phyloP scores from a whole-genome alignment of 2,329 filamentous ascomycete genomes.

The Trichoderma koningii region DNA sequence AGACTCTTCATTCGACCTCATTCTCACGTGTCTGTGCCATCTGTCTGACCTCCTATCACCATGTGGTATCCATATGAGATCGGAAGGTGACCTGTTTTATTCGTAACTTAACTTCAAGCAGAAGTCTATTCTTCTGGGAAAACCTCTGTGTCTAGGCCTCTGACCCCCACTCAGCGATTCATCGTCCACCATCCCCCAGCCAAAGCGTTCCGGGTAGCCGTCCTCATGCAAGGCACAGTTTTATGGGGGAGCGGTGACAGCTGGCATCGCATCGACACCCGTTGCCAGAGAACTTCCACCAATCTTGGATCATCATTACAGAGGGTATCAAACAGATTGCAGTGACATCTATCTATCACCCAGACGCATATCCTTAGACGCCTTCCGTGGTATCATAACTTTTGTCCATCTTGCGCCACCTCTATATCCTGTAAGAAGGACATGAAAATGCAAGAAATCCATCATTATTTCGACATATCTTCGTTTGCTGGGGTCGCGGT shows the following conservation, averaged over 20 bases:
- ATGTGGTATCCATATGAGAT: too few species aligned
- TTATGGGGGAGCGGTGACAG: slow-evolving; percentile 16
- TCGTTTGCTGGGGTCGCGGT: slow-evolving; percentile 59
- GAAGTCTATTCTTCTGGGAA: background rate
- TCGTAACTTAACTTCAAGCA: background rate
- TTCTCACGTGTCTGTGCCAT: too few species aligned
- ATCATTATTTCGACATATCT: slow-evolving; percentile 37
- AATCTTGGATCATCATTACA: slow-evolving; percentile 1
- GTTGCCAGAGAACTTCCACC: background rate
- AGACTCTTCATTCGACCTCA: too few species aligned
- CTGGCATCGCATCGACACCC: background rate
- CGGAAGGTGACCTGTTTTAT: too few species aligned
- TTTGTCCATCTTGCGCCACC: background rate
- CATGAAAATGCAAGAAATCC: background rate
- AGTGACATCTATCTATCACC: background rate
- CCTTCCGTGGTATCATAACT: slow-evolving; percentile 22
- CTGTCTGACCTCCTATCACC: too few species aligned
- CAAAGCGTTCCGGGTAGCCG: slow-evolving; percentile 13
- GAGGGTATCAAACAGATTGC: background rate
- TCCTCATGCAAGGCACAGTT: slow-evolving; percentile 23
- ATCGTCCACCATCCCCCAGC: slow-evolving; percentile 4
- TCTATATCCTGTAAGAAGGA: slow-evolving; percentile 9
- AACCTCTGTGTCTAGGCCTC: slow-evolving; percentile 1
- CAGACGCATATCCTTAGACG: slow-evolving; percentile 20
- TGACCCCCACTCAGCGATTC: slow-evolving; percentile 22